phyloP scores from a whole-genome alignment of 805 yeast genomes.

The Wickerhamiella parazyma region DNA sequence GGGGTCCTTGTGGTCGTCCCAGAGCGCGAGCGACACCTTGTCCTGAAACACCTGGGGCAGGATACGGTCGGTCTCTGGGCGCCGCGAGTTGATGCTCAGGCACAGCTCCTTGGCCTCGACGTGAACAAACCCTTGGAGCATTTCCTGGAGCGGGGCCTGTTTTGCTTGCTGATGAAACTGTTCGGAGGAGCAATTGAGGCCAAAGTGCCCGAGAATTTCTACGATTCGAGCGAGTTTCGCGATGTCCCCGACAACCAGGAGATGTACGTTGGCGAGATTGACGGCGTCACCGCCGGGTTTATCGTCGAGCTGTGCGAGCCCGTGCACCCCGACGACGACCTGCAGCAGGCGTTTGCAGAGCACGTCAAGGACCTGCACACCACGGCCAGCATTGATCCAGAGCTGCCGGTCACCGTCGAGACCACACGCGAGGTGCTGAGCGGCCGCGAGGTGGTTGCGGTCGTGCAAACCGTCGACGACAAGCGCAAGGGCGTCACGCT shows the following conservation, averaged over 20 bases:
- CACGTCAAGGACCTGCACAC: conserved; percentile 20
- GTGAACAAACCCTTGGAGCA: conserved; percentile 37
- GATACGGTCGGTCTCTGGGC: conserved; percentile 56
- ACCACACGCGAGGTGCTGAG: conserved; percentile 10
- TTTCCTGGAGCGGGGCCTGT: background rate
- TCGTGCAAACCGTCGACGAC: conserved; percentile 13
- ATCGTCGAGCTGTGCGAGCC: conserved; percentile 32
- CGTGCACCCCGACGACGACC: conserved; percentile 17
- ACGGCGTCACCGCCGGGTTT: conserved; percentile 23
- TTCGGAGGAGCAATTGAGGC: conserved; percentile 77
- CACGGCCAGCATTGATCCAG: conserved; percentile 10
- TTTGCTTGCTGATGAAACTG: conserved; percentile 24
- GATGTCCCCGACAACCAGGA: conserved; percentile 92
- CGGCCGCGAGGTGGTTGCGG: conserved; percentile 12
- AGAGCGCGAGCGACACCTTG: conserved; percentile 53
- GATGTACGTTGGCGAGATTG: conserved; percentile 47
- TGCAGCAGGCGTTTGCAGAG: conserved; percentile 14
- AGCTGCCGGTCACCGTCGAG: conserved; percentile 1
- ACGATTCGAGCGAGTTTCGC: conserved; percentile 68
- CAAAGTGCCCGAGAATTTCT: conserved; percentile 41
- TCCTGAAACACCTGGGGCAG: conserved; percentile 72
- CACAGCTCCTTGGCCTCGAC: conserved; percentile 67
- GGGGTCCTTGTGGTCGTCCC: conserved; percentile 28
- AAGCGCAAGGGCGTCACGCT: conserved; percentile 3
- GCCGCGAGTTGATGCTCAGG: conserved; percentile 56